Evolutionary conservation across 257 asterid species (phyloP).

Genomic region (Apocynum venetum): DNA sequence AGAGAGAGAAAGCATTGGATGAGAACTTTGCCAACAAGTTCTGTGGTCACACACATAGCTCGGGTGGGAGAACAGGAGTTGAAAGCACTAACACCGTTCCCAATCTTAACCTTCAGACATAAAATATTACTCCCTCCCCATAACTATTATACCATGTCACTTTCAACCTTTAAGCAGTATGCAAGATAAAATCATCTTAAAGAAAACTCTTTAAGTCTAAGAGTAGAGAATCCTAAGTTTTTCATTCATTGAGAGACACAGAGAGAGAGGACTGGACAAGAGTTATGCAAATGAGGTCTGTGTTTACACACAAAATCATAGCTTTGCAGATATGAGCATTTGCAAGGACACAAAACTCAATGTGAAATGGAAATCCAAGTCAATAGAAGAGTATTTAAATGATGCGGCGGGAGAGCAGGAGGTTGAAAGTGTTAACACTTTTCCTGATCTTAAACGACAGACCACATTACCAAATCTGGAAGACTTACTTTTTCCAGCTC

Average conservation of each 20-base stretch:
- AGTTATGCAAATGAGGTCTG: background rate
- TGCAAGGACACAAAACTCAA: background rate
- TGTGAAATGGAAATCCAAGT: background rate
- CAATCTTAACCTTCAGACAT: background rate
- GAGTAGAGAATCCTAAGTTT: background rate
- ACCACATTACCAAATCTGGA: background rate
- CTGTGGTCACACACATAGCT: background rate
- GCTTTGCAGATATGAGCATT: background rate
- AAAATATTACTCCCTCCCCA: background rate
- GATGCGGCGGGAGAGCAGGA: background rate
- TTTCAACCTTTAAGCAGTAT: background rate
- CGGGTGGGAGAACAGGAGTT: background rate
- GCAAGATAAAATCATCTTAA: background rate
- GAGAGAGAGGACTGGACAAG: background rate
- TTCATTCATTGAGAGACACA: background rate
- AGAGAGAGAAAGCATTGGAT: background rate
- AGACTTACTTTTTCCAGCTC: conserved; percentile 58
- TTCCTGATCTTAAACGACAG: background rate
- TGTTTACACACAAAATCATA: background rate
- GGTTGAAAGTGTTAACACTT: conserved; percentile 1
- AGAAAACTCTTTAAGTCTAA: background rate
- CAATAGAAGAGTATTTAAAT: background rate
- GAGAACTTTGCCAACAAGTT: background rate
- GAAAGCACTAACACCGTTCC: background rate
- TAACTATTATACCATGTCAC: background rate